Conservation (phyloP, 257 asterid species). For the Nicotiana obtusifolia region DNA sequence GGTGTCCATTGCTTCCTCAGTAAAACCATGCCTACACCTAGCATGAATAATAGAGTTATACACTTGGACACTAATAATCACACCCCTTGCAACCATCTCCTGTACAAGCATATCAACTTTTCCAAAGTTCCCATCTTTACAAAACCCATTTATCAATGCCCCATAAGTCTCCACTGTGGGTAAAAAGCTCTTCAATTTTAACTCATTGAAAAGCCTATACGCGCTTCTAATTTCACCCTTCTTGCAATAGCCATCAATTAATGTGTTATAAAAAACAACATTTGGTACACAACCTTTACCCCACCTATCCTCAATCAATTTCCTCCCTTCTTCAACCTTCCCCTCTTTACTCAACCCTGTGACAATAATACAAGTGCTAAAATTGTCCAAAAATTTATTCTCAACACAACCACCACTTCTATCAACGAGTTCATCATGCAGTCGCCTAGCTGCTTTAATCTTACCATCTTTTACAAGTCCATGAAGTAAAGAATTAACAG, state of each 20-base stretch:
- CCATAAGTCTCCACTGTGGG: slow-evolving; percentile 77
- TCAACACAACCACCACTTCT: slow-evolving; percentile 38
- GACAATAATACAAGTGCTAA: slow-evolving; percentile 73
- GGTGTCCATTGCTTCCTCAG: slow-evolving; percentile 41
- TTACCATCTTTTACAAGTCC: slow-evolving; percentile 58
- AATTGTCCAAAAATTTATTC: slow-evolving; percentile 45
- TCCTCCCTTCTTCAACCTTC: slow-evolving; percentile 60
- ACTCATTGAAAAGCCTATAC: slow-evolving; percentile 40
- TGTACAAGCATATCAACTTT: slow-evolving; percentile 44
- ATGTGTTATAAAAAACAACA: slow-evolving; percentile 65
- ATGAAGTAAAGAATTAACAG: slow-evolving; percentile 73
- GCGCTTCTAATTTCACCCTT: slow-evolving; percentile 58
- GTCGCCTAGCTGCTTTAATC: slow-evolving; percentile 41
- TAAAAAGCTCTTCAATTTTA: slow-evolving; percentile 72
- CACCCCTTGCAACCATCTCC: slow-evolving; percentile 63
- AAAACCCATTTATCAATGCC: slow-evolving; percentile 65
- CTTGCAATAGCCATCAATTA: slow-evolving; percentile 81
- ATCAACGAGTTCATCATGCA: slow-evolving; percentile 49
- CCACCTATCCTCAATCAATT: slow-evolving; percentile 74
- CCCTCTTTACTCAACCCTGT: slow-evolving; percentile 74
- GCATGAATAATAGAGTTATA: slow-evolving; percentile 64
- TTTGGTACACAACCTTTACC: slow-evolving; percentile 78
- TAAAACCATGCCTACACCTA: slow-evolving; percentile 44
- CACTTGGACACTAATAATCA: slow-evolving; percentile 40
- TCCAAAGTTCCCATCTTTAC: slow-evolving; percentile 57